Base-by-base conservation (phyloP, 2,329 filamentous ascomycete species). In the Colletotrichum neosansevieriae region DNA sequence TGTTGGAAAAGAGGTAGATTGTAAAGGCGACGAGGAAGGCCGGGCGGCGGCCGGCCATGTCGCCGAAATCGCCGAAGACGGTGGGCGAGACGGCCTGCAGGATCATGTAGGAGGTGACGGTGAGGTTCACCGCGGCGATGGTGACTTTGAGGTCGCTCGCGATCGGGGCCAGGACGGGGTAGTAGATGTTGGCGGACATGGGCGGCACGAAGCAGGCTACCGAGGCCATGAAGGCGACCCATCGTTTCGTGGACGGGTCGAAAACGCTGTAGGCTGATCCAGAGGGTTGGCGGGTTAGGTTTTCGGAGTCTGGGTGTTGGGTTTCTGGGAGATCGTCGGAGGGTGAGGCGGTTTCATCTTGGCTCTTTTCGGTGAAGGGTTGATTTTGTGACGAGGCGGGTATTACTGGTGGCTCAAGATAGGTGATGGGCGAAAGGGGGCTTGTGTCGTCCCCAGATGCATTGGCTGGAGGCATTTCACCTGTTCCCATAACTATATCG, bases 11-110 rank as follows among this genome's bases (percentile, higher is more conserved):
- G 1, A 89, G 74, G 72, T 89, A 91, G 21, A 90, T 84, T 53
- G 78, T 69, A 64, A 91, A 87, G 24, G 84, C 83, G 32, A 90
- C 75, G 24, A 90, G 81, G 69, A 88, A 90, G 3, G 88, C 88
- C 0, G 88, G 88, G n/a, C 89, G 81, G 34, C 89, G 83, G 9
- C 89, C 89, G 3, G 84, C 82, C 72, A 81, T 83, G 74, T 92
- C 89, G 6, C 86, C 86, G 45, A 91, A 85, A 65, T 88, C 87
- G 3, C 88, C 89, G 51, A 89, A 85, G 12, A 91, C 75, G 6
- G 85, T 86, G 0, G 89, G 89, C 0, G 88, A 83, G 2, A 92
- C 76, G 17, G 84, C 89, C 75, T 91, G 89, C 50, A 91, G 82
- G 62, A 91, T 83, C 86, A 89, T 88, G 74, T 88, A 90, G 1